A percentile compares a stretch with the other conserved stretches of the same genome.
These are phyloP conservation scores for Dendrostoma leiphaemia DNA, from an alignment of 2,329 filamentous ascomycete species.

Conservation along the genomic window DNA sequence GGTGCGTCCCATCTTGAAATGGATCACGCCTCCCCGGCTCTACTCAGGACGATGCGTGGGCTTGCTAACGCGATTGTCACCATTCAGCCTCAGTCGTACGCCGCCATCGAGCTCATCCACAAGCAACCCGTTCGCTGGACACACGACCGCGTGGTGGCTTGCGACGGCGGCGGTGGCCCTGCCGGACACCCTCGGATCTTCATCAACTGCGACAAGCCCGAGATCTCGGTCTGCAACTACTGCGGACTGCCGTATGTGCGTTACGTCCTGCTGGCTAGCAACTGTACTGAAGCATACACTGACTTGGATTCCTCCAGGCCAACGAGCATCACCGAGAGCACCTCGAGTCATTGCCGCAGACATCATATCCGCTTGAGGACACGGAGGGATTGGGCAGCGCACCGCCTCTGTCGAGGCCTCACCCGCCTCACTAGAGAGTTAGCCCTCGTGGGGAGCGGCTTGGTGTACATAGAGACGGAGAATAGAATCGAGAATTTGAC, in stretches of 20 bases:
- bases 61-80: constrained; percentile 26
- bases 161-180: constrained; percentile 89
- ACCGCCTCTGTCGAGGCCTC: constrained; percentile 16
- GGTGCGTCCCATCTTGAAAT: constrained; percentile 51
- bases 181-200: constrained; percentile 90
- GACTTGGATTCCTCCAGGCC: constrained; percentile 54
- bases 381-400: constrained; percentile 31
- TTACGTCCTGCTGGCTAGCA: constrained; percentile 21
- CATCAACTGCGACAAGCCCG: constrained; percentile 97
- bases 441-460: background rate
- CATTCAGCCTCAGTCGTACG: constrained; percentile 75
- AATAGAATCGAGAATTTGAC: background rate
- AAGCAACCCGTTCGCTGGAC: constrained; percentile 93
- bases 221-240: constrained; percentile 88
- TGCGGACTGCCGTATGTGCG: constrained; percentile 91
- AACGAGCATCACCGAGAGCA: constrained; percentile 84
- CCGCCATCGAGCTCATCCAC: constrained; percentile 95
- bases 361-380: constrained; percentile 71
- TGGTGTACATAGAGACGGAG: constrained; percentile 11
- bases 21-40: too few relatives aligned
- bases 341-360: constrained; percentile 77
- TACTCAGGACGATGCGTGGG: background rate
- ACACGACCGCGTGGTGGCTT: constrained; percentile 76
- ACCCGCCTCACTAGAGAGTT: constrained; percentile 8
- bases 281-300: constrained; percentile 3